Base-by-base conservation (phyloP, 768 basidiomycete genomes). In the Boletus vinaceobasis region DNA sequence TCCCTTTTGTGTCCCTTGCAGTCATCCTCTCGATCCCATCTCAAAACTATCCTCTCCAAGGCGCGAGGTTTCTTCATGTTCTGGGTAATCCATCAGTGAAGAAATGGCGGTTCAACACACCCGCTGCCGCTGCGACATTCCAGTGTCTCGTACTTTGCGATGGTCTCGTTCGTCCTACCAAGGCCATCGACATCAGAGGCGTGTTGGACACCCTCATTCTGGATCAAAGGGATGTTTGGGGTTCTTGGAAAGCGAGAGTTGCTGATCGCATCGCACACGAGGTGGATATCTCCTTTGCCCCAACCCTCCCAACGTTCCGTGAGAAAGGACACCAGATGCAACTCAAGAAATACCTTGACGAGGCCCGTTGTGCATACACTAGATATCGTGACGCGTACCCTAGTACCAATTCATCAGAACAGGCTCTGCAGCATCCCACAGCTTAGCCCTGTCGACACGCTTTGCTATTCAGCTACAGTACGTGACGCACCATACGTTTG, bases 191-290 rank as follows among this genome's bases (percentile, higher is more conserved):
- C 31, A 10, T 32, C 31, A 35, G 40, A 42, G 29, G 29, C 29
- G 29, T 29, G 29, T 29, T 29, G 29, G 29, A 29, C 29, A 29
- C 29, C 7, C 29, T 55, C 17, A 27, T 54, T 33, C 27, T 15
- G 1, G 47, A 55, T 26, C 40, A 55, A 14, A 43, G 48, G 17
- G 21, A 23, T 8, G 14, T 52, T 14, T 51, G 42, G 53, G 37
- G 31, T 3, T 26, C 11, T 3, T 54, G 53, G 53, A 50, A 54
- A n/a, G 32, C 19, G 32, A 53, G 52, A 4, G 38, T 53, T 15
- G 47, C 38, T 1, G 48, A 54, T 36, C 48, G 48, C 3, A 50
- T 54, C 17, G 15, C 29, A 27, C 53, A 51, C 40, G 53, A 51
- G 33, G 5, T 1, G 19, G 48, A 43, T 5, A 43, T 54, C n/a